Percentiles rank a stretch among this genome's conserved stretches.
phyloP scores from a whole-genome alignment of 2,329 filamentous ascomycete species.

The Cadophora luteo-olivacea region DNA sequence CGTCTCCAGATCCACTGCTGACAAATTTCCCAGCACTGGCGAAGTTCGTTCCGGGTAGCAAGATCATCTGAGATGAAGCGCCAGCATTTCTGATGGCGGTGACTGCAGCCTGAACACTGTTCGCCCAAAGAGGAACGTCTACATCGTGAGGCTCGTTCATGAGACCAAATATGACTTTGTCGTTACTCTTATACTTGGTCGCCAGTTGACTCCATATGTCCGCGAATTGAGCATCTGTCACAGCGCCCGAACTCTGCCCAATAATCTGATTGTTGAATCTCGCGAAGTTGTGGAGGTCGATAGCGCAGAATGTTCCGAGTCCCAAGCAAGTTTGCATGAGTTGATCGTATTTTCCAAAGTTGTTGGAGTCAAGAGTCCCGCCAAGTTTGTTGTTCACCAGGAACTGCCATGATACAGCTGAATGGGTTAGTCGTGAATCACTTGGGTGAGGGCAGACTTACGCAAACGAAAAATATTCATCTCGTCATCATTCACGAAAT shows the following conservation, averaged over 20 bases:
- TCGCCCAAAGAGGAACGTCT: slow-evolving; percentile 59
- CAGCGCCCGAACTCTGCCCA: slow-evolving; percentile 63
- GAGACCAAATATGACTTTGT: slow-evolving; percentile 66
- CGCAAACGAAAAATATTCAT: slow-evolving; percentile 64
- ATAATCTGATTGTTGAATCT: slow-evolving; percentile 68
- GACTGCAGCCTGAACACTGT: slow-evolving; percentile 65
- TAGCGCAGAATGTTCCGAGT: slow-evolving; percentile 63
- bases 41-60: slow-evolving; percentile 68
- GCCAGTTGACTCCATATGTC: slow-evolving; percentile 65
- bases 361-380: slow-evolving; percentile 54
- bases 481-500: slow-evolving; percentile 59
- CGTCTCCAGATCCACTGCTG: slow-evolving; percentile 55
- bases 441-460: slow-evolving; percentile 68
- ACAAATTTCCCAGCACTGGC: slow-evolving; percentile 57
- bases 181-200: slow-evolving; percentile 57
- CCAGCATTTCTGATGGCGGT: slow-evolving; percentile 68
- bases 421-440: slow-evolving; percentile 51
- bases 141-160: slow-evolving; percentile 64
- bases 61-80: slow-evolving; percentile 65
- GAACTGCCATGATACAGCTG: slow-evolving; percentile 63
- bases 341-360: slow-evolving; percentile 59
- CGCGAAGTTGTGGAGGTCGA: slow-evolving; percentile 64
- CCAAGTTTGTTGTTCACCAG: slow-evolving; percentile 58
- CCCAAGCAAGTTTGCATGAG: slow-evolving; percentile 62
- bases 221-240: slow-evolving; percentile 62